Evolutionary conservation across 2,329 filamentous ascomycete genomes (phyloP), one percentile per base, ranked within the genome.

Genomic region (Aspergillus proliferans): DNA sequence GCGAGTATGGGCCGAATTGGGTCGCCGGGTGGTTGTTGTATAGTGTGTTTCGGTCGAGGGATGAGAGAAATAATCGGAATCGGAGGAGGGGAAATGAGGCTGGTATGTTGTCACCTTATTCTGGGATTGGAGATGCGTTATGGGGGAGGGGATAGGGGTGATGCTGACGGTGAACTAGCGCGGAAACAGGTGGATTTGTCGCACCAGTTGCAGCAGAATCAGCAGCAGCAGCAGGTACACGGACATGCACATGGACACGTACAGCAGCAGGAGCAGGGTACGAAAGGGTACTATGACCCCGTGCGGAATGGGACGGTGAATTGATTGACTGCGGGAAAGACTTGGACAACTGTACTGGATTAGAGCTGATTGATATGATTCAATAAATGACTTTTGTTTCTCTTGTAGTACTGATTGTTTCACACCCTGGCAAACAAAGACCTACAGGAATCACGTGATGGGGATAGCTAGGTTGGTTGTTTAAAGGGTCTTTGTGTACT

Each of bases 1-100:
- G 71, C 50, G 71, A 74, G 56, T 70, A 73, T 50, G 70, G 67
- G 6, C 71, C 71, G 5, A 74, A 74, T 49, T 74, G 71, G 71
- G 71, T 74, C 12, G 68, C 71, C 0, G 66, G 70, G 14, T 74
- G 71, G 71, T 61, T 74, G 60, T 58, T 74, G 55, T 74, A 74
- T 57, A 74, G 71, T 51, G 71, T 74, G 24, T 74, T 74, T 58
- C 69, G 71, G n/a, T 73, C 71, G 18, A 59, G 71, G 46, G 71
- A 74, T 61, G 67, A 71, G 48, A 63, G 71, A 45, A 74, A 74
- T 58, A 73, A 74, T 60, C 68, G 71, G 21, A 73, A 71, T 58
- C 65, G 71, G 51, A 60, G 70, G 44, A 66, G 65, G 56, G 66
- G 64, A 14, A 65, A 70, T 46, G 59, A 58, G 34, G 49, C 26